phyloP scores from a whole-genome alignment of 805 yeast species.

The Saccharomycopsis oosterbeekiorum region DNA sequence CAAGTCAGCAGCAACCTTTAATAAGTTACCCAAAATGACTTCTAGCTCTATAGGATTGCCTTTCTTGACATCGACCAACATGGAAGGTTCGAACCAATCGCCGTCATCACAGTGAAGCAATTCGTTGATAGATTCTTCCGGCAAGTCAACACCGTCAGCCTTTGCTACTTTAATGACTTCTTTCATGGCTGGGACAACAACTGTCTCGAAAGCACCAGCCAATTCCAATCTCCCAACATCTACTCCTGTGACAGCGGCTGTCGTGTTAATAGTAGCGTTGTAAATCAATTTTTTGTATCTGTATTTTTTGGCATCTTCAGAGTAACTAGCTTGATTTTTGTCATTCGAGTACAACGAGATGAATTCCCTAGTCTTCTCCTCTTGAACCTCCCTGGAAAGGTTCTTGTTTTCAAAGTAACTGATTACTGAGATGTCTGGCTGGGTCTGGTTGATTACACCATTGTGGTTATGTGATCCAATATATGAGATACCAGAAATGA shows the following conservation, averaged over 20 bases:
- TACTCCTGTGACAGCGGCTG: conserved; percentile 46
- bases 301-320: conserved; percentile 37
- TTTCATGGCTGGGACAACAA: conserved; percentile 52
- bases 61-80: conserved; percentile 58
- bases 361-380: conserved; percentile 33
- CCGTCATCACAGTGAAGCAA: conserved; percentile 53
- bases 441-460: conserved; percentile 42
- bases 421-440: conserved; percentile 39
- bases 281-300: conserved; percentile 64
- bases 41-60: conserved; percentile 65
- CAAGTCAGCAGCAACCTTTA: conserved; percentile 38
- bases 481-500: conserved; percentile 55
- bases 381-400: conserved; percentile 25
- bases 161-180: conserved; percentile 59
- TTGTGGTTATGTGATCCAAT: conserved; percentile 48
- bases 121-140: conserved; percentile 36
- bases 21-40: conserved; percentile 58
- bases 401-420: conserved; percentile 41
- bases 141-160: conserved; percentile 53
- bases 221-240: conserved; percentile 48
- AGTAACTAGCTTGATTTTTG: conserved; percentile 32
- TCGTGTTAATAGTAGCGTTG: conserved; percentile 58
- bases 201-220: conserved; percentile 32
- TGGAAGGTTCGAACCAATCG: conserved; percentile 55
- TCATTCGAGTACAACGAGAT: conserved; percentile 37